Evolutionary conservation across 139 green algal genomes (phyloP).

Genomic region (Closterium sp.): DNA sequence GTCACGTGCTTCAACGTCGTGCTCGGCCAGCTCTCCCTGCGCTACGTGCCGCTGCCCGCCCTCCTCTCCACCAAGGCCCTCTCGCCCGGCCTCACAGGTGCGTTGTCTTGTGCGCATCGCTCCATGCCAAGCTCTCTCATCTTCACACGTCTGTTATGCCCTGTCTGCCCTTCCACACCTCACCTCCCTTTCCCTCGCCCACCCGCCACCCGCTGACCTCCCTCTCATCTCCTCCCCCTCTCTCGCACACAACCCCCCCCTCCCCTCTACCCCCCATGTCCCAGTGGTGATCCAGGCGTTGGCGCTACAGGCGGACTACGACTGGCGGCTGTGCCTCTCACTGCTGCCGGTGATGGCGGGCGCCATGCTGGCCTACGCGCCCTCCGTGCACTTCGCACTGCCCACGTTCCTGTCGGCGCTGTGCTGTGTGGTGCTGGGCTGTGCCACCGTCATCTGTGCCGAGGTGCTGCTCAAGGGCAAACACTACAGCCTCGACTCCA

Average conservation of each 20-base stretch:
- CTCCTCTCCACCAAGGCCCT: constrained; percentile 87
- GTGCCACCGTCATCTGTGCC: not conserved
- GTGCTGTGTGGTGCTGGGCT: constrained; percentile 8
- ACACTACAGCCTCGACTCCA: constrained; percentile 36
- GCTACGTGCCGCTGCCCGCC: constrained; percentile 85
- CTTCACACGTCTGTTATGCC: not conserved
- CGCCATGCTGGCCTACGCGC: constrained; percentile 40
- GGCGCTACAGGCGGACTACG: constrained; percentile 44
- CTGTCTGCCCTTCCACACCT: too few relatives aligned
- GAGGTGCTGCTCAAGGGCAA: constrained; percentile 39
- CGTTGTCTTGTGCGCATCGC: not conserved
- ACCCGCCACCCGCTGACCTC: not conserved
- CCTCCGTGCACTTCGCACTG: constrained; percentile 30
- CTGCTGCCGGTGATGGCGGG: constrained; percentile 51
- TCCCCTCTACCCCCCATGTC: not conserved
- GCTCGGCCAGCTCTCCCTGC: constrained; percentile 81
- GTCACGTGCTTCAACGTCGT: constrained; percentile 87
- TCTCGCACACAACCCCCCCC: too few relatives aligned
- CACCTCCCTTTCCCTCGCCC: not conserved
- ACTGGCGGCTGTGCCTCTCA: constrained; percentile 44
- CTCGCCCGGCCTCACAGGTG: constrained; percentile 63
- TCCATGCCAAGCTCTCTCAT: not conserved
- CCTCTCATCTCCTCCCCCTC: not conserved
- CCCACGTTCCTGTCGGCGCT: constrained; percentile 34
- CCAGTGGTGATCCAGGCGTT: constrained; percentile 45